These are phyloP conservation scores for Claviceps citrina DNA, from an alignment of 2,329 filamentous ascomycete species.

Conservation along the genomic window DNA sequence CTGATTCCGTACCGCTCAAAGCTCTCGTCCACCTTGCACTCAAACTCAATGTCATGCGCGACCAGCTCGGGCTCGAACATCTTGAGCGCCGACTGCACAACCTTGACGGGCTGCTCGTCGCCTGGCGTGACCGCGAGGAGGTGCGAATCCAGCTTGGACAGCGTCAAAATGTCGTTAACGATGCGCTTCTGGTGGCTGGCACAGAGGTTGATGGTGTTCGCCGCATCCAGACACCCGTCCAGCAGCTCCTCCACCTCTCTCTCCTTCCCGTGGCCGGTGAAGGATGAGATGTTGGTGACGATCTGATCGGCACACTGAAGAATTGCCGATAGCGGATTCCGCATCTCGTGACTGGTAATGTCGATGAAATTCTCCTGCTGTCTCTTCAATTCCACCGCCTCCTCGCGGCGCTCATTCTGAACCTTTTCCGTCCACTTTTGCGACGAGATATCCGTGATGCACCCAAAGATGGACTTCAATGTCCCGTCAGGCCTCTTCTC, in stretches of 20 bases:
- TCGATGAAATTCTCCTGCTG: constrained; percentile 60
- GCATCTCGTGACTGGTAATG: constrained; percentile 61
- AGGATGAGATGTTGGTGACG: constrained; percentile 30
- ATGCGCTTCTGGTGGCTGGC: constrained; percentile 65
- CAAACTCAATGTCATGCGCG: constrained; percentile 55
- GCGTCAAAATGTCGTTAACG: constrained; percentile 50
- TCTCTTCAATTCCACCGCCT: constrained; percentile 65
- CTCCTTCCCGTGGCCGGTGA: constrained; percentile 22
- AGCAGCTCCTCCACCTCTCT: constrained; percentile 33
- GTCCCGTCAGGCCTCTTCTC: constrained; percentile 49
- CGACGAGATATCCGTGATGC: constrained; percentile 70
- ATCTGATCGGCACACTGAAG: constrained; percentile 67
- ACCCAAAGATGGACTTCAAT: constrained; percentile 63
- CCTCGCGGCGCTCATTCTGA: constrained; percentile 61
- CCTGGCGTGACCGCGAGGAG: constrained; percentile 56
- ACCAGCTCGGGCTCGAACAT: constrained; percentile 67
- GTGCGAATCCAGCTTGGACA: constrained; percentile 56
- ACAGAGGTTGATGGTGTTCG: constrained; percentile 69
- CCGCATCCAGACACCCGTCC: constrained; percentile 51
- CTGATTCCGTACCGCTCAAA: constrained; percentile 49
- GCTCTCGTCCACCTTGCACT: constrained; percentile 52
- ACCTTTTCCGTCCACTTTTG: constrained; percentile 76
- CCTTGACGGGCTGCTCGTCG: constrained; percentile 50
- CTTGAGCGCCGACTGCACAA: constrained; percentile 54
- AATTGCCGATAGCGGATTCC: constrained; percentile 60